These are phyloP conservation scores for Pyrus pyrifolia DNA, from an alignment of 306 rosid genomes.

Conservation along the genomic window DNA sequence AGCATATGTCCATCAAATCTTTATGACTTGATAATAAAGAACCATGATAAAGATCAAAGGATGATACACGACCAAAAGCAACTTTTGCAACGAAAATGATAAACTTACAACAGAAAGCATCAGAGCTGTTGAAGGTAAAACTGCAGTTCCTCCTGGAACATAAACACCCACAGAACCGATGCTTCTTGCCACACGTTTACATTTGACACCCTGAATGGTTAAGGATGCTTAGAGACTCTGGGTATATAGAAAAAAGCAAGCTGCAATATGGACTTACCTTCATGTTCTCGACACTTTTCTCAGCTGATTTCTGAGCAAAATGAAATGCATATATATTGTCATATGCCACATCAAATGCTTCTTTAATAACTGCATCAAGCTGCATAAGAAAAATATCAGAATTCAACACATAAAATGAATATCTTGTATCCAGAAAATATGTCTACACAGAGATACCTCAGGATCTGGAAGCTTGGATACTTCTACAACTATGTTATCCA, in stretches of 20 bases:
- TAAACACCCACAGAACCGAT: slow-evolving; percentile 94
- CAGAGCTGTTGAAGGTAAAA: slow-evolving; percentile 93
- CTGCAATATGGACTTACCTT: slow-evolving; percentile 45
- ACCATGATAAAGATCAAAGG: not conserved
- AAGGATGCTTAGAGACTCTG: not conserved
- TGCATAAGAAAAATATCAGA: slow-evolving; percentile 29
- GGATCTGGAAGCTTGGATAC: slow-evolving; percentile 85
- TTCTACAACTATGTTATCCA: slow-evolving; percentile 50
- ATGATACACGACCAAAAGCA: not conserved
- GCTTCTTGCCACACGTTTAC: slow-evolving; percentile 95
- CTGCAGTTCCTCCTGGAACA: slow-evolving; percentile 99
- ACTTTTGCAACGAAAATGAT: slow-evolving; percentile 1
- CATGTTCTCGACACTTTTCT: slow-evolving; percentile 81
- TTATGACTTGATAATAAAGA: not conserved
- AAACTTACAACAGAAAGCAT: slow-evolving; percentile 94
- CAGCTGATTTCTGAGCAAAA: slow-evolving; percentile 75
- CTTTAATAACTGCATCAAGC: slow-evolving; percentile 65
- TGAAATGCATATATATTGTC: slow-evolving; percentile 91
- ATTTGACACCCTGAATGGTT: slow-evolving; percentile 76
- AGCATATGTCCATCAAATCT: slow-evolving; percentile 21
- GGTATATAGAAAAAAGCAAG: slow-evolving; percentile 1
- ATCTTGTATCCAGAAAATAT: not conserved
- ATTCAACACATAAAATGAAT: not conserved
- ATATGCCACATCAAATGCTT: slow-evolving; percentile 89
- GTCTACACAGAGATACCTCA: slow-evolving; percentile 43